phyloP scores from a whole-genome alignment of 169 alveolate genomes.

The Eimeria necatrix region DNA sequence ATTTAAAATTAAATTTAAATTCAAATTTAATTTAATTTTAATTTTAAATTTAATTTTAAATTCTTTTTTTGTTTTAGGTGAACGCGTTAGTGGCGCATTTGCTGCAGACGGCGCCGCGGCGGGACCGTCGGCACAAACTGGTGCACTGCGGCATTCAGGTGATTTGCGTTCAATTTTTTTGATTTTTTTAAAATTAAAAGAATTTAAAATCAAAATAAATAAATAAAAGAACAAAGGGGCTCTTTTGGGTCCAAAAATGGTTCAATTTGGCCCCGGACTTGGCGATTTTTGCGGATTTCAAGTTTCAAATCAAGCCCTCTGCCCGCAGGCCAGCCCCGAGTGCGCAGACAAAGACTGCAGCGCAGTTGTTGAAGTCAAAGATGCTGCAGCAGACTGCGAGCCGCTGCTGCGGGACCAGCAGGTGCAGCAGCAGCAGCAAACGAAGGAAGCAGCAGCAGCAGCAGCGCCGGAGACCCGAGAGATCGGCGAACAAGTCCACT shows the following conservation, averaged over 20 bases:
- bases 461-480: background rate
- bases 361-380: background rate
- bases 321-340: background rate
- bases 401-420: background rate
- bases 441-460: background rate
- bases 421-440: background rate
- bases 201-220: too few species aligned
- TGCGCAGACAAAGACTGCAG: background rate
- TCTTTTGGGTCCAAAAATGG: too few species aligned
- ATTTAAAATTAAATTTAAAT: too few species aligned
- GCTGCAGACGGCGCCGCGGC: background rate
- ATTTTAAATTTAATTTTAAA: too few species aligned
- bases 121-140: background rate
- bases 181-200: too few species aligned
- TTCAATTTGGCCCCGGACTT: too few species aligned
- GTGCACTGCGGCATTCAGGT: background rate
- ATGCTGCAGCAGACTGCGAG: background rate
- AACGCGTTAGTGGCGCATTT: background rate
- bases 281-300: too few species aligned
- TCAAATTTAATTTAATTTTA: too few species aligned
- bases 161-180: too few species aligned
- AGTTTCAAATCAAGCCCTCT: too few species aligned
- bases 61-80: background rate
- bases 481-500: background rate
- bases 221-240: too few species aligned